phyloP scores from a whole-genome alignment of 805 yeast genomes.

The Lachancea waltii region DNA sequence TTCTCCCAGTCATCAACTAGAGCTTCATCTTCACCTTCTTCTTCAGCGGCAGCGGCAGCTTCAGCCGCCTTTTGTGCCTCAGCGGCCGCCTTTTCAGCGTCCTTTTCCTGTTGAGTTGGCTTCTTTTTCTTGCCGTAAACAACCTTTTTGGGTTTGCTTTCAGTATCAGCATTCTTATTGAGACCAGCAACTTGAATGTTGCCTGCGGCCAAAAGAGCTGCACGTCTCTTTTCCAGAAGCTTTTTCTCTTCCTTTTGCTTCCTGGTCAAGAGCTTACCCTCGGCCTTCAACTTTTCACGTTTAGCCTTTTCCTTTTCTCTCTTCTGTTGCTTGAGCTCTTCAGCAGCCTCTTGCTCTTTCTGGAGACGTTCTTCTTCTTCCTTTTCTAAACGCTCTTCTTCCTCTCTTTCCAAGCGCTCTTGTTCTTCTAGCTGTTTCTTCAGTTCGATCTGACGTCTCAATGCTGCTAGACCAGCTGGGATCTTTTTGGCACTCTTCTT shows the following conservation, averaged over 20 bases:
- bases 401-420: constrained; percentile 64
- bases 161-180: constrained; percentile 26
- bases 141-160: constrained; percentile 53
- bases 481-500: constrained; percentile 66
- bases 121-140: constrained; percentile 71
- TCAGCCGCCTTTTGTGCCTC: constrained; percentile 19
- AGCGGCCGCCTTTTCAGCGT: constrained; percentile 24
- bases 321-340: constrained; percentile 58
- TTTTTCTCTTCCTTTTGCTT: constrained; percentile 93
- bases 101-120: constrained; percentile 30
- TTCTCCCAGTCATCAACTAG: constrained; percentile 85
- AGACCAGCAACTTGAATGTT: constrained; percentile 73
- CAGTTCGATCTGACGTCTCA: constrained; percentile 82
- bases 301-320: constrained; percentile 82
- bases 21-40: constrained; percentile 44
- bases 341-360: constrained; percentile 40
- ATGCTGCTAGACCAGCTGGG: constrained; percentile 87
- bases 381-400: constrained; percentile 48
- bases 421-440: constrained; percentile 86
- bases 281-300: constrained; percentile 89
- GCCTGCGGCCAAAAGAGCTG: constrained; percentile 69
- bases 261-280: constrained; percentile 89
- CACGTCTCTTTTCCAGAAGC: constrained; percentile 80
- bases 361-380: constrained; percentile 47
- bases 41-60: constrained; percentile 27